Evolutionary conservation across 1,284 basidiomycete genomes (phyloP).

Genomic region (Cutaneotrichosporon cutaneum): DNA sequence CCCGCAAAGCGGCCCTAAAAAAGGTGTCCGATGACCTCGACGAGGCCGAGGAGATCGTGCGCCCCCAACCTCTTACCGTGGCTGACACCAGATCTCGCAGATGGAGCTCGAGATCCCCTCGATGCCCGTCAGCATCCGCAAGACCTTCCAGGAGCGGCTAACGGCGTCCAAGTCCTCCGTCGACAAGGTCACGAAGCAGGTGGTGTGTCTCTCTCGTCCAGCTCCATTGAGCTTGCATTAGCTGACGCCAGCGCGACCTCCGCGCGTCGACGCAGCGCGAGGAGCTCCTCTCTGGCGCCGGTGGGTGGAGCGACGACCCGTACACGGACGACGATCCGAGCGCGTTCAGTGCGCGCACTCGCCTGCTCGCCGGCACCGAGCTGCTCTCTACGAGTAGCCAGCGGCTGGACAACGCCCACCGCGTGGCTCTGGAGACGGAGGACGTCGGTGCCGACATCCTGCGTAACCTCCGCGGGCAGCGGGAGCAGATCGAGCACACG

Average conservation of each 20-base stretch:
- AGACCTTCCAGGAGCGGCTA: slow-evolving; percentile 71
- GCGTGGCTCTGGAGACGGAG: slow-evolving; percentile 94
- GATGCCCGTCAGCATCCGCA: slow-evolving; percentile 79
- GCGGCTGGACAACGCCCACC: slow-evolving; percentile 83
- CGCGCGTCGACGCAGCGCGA: slow-evolving; percentile 51
- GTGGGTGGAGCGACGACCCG: slow-evolving; percentile 68
- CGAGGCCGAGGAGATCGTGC: slow-evolving; percentile 95
- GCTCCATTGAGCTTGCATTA: background rate
- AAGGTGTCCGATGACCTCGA: slow-evolving; percentile 93
- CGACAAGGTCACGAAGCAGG: slow-evolving; percentile 70
- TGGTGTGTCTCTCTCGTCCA: slow-evolving; percentile 55
- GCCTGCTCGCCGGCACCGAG: slow-evolving; percentile 71
- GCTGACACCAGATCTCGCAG: slow-evolving; percentile 73
- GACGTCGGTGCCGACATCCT: slow-evolving; percentile 92
- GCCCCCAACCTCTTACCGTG: slow-evolving; percentile 24
- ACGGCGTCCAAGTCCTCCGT: slow-evolving; percentile 70
- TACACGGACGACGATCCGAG: slow-evolving; percentile 58
- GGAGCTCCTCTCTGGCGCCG: slow-evolving; percentile 56
- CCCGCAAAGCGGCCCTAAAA: slow-evolving; percentile 76
- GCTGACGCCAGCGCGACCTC: slow-evolving; percentile 52
- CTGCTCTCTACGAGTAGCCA: slow-evolving; percentile 74
- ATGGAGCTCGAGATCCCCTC: slow-evolving; percentile 99
- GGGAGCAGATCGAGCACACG: slow-evolving; percentile 94
- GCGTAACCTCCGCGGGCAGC: slow-evolving; percentile 76
- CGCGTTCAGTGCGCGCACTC: slow-evolving; percentile 60